Percentiles rank a stretch among this genome's conserved stretches.
These are phyloP conservation scores for Linanthus parryae DNA, from an alignment of 148 eudicot genomes.

Conservation along the genomic window DNA sequence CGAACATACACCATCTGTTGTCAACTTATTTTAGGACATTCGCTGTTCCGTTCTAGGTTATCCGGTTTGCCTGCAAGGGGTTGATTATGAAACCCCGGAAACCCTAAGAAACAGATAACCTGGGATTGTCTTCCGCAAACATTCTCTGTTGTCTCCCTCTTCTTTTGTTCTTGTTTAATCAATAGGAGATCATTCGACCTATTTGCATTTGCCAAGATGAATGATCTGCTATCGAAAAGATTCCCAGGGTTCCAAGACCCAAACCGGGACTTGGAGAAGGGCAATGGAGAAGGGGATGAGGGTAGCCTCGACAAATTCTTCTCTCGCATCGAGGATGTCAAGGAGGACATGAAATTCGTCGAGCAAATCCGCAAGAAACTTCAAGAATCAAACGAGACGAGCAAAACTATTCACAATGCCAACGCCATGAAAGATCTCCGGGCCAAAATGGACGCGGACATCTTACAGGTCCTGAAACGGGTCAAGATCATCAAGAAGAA, in stretches of 20 bases:
- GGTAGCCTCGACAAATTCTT: conserved; percentile 11
- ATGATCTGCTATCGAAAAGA: conserved; percentile 8
- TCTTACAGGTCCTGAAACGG: conserved; percentile 14
- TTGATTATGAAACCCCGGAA: no score
- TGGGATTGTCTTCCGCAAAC: no score
- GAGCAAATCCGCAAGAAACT: conserved; percentile 7
- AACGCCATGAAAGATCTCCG: conserved; percentile 15
- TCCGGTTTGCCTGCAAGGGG: no score
- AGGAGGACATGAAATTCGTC: conserved; percentile 5
- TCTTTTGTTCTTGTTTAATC: no score
- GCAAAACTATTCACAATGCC: conserved; percentile 21
- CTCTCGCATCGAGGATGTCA: conserved; percentile 7
- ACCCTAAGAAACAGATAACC: no score
- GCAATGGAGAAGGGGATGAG: background rate
- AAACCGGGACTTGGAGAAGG: conserved; percentile 9
- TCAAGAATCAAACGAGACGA: conserved; percentile 11
- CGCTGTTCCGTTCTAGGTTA: no score
- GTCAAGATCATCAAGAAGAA: conserved; percentile 17
- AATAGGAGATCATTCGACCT: no score
- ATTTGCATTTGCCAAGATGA: conserved; percentile 2
- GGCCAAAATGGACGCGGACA: conserved; percentile 14
- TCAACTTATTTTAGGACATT: no score
- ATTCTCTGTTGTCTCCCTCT: no score
- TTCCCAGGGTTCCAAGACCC: conserved; percentile 2
- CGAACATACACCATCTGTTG: no score